phyloP scores from a whole-genome alignment of 192 early-diverging fungal species.

The Geranomyces variabilis region DNA sequence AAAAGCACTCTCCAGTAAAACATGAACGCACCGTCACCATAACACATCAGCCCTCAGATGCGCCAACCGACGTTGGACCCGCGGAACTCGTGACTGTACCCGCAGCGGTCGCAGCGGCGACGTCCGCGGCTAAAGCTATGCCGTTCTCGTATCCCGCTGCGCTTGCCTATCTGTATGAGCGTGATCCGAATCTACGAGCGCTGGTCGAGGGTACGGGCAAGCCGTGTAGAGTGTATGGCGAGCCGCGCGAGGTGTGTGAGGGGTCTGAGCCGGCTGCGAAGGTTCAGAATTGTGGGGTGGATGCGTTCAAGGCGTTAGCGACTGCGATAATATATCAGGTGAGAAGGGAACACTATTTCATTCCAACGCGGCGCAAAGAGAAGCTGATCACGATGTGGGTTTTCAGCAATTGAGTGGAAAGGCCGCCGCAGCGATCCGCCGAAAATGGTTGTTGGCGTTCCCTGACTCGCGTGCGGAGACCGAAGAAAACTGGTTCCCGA shows the following conservation, averaged over 20 bases:
- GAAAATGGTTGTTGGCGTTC: constrained; percentile 59
- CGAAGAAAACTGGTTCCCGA: constrained; percentile 47
- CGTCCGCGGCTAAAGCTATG: background rate
- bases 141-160: constrained; percentile 24
- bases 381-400: background rate
- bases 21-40: background rate
- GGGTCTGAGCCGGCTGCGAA: background rate
- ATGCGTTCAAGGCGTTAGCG: constrained; percentile 41
- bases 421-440: constrained; percentile 64
- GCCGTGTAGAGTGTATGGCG: constrained; percentile 25
- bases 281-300: background rate
- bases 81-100: background rate
- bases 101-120: background rate
- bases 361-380: background rate
- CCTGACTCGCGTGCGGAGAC: background rate
- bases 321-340: constrained; percentile 66
- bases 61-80: background rate
- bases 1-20: background rate
- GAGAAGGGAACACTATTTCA: background rate
- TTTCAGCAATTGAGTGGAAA: constrained; percentile 65
- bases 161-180: constrained; percentile 3
- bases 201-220: constrained; percentile 23
- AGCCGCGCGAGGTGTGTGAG: background rate
- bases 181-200: constrained; percentile 6
- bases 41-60: background rate